Conservation (phyloP, 2,329 filamentous ascomycete species). For the Xylariaceae sp. region DNA sequence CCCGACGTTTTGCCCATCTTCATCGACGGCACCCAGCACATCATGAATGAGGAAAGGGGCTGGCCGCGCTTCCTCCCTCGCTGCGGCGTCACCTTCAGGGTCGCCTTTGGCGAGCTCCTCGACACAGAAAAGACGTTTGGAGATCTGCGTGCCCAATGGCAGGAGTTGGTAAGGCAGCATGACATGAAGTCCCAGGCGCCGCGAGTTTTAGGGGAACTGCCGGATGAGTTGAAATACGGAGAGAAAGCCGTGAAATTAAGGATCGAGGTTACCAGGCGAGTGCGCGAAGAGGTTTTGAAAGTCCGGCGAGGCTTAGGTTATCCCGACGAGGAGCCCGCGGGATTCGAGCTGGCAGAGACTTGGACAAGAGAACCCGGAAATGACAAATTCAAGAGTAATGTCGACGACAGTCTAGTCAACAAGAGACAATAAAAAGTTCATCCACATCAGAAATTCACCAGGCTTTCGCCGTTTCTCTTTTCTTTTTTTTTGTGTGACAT, state of each 20-base stretch:
- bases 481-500: no score
- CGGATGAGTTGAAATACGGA: conserved; percentile 63
- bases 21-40: conserved; percentile 78
- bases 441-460: neutral
- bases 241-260: conserved; percentile 72
- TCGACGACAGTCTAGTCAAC: conserved; percentile 48
- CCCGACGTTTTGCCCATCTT: conserved; percentile 92
- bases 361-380: conserved; percentile 56
- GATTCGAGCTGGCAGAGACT: conserved; percentile 71
- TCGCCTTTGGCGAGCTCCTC: conserved; percentile 75
- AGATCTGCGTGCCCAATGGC: conserved; percentile 70
- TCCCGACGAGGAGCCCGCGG: conserved; percentile 62
- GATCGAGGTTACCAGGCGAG: conserved; percentile 71
- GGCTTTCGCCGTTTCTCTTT: neutral
- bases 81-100: conserved; percentile 60
- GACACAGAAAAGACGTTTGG: conserved; percentile 72
- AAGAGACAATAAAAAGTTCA: conserved; percentile 24
- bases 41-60: conserved; percentile 78
- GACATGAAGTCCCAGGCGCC: conserved; percentile 20
- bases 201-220: conserved; percentile 53
- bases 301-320: conserved; percentile 67
- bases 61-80: conserved; percentile 81
- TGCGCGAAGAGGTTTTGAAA: conserved; percentile 75
- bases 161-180: conserved; percentile 47
- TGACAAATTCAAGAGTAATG: conserved; percentile 47